Percentiles rank a stretch among this genome's conserved stretches.
phyloP scores from a whole-genome alignment of 192 early-diverging fungal genomes.

The Umbelopsis ramanniana region DNA sequence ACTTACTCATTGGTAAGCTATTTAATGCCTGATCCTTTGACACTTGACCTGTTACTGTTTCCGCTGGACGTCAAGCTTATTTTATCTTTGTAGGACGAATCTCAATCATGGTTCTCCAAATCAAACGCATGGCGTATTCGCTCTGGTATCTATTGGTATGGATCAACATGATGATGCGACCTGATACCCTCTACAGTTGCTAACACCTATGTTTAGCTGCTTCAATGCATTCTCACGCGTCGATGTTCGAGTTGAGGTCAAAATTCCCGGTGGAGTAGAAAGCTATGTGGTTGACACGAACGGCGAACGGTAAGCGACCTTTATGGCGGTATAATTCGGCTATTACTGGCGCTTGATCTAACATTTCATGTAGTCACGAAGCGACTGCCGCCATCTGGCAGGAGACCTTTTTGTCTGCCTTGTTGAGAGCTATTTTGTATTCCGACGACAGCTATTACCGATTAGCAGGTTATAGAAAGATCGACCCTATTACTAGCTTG shows the following conservation, averaged over 20 bases:
- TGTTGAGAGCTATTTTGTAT: conserved; percentile 90
- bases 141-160: conserved; percentile 68
- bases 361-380: conserved; percentile 55
- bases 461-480: conserved; percentile 85
- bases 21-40: too few species aligned
- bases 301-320: conserved; percentile 75
- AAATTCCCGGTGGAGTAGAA: conserved; percentile 98
- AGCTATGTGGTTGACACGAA: conserved; percentile 86
- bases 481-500: conserved; percentile 83
- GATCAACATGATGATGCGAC: background rate
- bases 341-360: background rate
- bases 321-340: too few species aligned
- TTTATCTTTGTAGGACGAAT: conserved; percentile 53
- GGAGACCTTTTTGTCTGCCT: conserved; percentile 85
- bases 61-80: background rate
- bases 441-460: conserved; percentile 86
- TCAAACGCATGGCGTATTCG: conserved; percentile 64
- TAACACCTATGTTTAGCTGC: conserved; percentile 64
- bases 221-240: conserved; percentile 98
- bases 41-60: too few species aligned
- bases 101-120: conserved; percentile 71
- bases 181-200: background rate
- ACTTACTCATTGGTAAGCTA: conserved; percentile 81
- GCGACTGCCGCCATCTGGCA: conserved; percentile 85
- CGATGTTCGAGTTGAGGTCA: conserved; percentile 97